Base-by-base conservation (phyloP, 129 eudicot species). In the Pittosporum tobira region DNA sequence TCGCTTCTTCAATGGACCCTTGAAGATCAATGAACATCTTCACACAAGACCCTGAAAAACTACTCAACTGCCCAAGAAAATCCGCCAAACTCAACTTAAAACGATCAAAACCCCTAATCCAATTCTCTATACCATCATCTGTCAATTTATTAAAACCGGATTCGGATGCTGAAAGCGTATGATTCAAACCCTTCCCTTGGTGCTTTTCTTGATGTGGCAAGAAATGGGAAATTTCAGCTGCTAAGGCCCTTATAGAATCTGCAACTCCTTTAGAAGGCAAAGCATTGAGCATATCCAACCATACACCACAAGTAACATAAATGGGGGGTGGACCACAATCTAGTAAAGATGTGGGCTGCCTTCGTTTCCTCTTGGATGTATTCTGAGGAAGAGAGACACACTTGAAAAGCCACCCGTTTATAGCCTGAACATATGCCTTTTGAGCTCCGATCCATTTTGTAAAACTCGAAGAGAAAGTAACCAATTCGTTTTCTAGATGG, bases 371-470 rank as follows among this genome's bases (percentile, higher is more conserved):
- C 73, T 66, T 81, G 59, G 84, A 48, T 6, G 82, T 65, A 44
- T 52, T 76, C 63, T 78, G 87, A 14, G 73, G 83, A 36, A 73
- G 77, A n/a, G 74, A 77, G n/a, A 74, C 91, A 37, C 94, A 86
- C 66, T 91, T 83, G 75, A 22, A 53, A 61, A 91, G 90, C 99
- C 99, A 91, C 30, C 69, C 62, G n/a, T 91, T 38, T 56, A 91
- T 73, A 19, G 85, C 70, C 57, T 86, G 75, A 27, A 91, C 77
- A 29, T 91, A 91, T 5, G 78, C n/a, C 54, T 83, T 81, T 45
- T 87, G 99, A 16, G 99, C 76, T 19, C 62, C 73, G 37, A 75
- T 76, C 99, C 96, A 91, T 57, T 83, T 91, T 31, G 82, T 69
- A 64, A 91, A 91, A 69, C 78, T 76, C 40, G 87, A 78, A 16